phyloP scores from a whole-genome alignment of 2,329 filamentous ascomycete species.

The Pseudocercospora macadamiae region DNA sequence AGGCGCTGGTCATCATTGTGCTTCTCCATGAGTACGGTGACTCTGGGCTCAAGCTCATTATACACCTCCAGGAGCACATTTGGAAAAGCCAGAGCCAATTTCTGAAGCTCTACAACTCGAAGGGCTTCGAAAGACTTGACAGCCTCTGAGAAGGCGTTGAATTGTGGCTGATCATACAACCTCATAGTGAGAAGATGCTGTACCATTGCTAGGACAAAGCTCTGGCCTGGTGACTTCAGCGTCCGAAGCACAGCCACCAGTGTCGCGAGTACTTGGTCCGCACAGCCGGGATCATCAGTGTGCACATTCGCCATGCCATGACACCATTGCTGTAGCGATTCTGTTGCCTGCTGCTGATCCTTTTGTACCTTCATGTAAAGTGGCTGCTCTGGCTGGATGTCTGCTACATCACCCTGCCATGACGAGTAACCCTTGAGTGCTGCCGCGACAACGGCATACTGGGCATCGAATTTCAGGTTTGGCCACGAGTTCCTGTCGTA shows the following conservation, averaged over 20 bases:
- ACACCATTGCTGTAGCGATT: conserved; percentile 64
- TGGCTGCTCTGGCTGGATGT: conserved; percentile 49
- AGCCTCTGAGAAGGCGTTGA: conserved; percentile 78
- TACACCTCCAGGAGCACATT: conserved; percentile 86
- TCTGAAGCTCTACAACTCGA: conserved; percentile 83
- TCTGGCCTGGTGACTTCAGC: conserved; percentile 29
- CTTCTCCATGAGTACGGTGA: conserved; percentile 76
- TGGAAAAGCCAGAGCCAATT: conserved; percentile 86
- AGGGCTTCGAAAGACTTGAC: conserved; percentile 86
- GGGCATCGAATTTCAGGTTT: conserved; percentile 81
- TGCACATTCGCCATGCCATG: conserved; percentile 69
- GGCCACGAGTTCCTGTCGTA: conserved; percentile 69
- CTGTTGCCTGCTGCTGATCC: conserved; percentile 55
- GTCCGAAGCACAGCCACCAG: conserved; percentile 37
- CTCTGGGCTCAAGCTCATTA: conserved; percentile 79
- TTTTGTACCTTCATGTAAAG: conserved; percentile 58
- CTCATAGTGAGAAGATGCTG: conserved; percentile 88
- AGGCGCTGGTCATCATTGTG: conserved; percentile 78
- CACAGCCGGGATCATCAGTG: conserved; percentile 59
- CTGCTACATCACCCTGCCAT: conserved; percentile 60
- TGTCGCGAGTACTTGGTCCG: conserved; percentile 35
- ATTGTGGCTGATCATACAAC: conserved; percentile 67
- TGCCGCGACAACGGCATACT: conserved; percentile 86
- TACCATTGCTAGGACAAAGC: conserved; percentile 83
- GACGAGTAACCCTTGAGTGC: conserved; percentile 86